Evolutionary conservation across 2,329 filamentous ascomycete species (phyloP).

Genomic region (Aspergillus sp.): DNA sequence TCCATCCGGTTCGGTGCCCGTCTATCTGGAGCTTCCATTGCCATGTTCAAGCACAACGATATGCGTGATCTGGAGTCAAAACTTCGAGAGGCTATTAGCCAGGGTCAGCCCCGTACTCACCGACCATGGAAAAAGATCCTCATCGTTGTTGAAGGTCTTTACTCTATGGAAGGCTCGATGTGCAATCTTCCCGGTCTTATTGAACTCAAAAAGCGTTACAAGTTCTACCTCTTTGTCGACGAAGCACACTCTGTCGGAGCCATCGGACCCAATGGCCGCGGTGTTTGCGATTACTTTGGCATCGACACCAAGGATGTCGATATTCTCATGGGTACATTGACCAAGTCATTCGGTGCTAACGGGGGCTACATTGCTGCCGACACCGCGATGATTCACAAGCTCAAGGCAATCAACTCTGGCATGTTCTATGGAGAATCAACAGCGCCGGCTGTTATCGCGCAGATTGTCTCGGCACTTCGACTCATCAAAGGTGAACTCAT

Average conservation of each 20-base stretch:
- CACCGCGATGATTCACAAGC: conserved; percentile 88
- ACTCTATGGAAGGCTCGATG: conserved; percentile 99
- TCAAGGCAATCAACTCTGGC: conserved; percentile 80
- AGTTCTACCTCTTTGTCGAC: conserved; percentile 92
- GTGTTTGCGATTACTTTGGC: conserved; percentile 96
- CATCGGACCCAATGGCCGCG: conserved; percentile 80
- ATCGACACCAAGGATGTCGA: conserved; percentile 86
- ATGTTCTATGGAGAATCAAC: conserved; percentile 86
- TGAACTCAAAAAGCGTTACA: conserved; percentile 89
- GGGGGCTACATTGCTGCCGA: conserved; percentile 92
- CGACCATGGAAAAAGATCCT: conserved; percentile 99
- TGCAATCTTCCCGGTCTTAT: conserved; percentile 92
- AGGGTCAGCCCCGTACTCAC: conserved; percentile 96
- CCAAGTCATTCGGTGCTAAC: conserved; percentile 97
- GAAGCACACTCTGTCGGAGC: conserved; percentile 96
- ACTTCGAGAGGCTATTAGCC: conserved; percentile 88
- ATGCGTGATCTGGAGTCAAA: conserved; percentile 82
- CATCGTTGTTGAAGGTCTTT: conserved; percentile 92
- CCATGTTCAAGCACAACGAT: conserved; percentile 97
- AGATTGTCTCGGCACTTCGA: conserved; percentile 82
- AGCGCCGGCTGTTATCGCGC: conserved; percentile 80
- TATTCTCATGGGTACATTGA: conserved; percentile 96
- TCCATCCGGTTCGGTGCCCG: conserved; percentile 95
- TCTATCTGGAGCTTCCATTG: conserved; percentile 90
- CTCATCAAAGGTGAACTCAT: conserved; percentile 86